phyloP scores from a whole-genome alignment of 176 grass and related monocot genomes.

The Raddia guianensis region DNA sequence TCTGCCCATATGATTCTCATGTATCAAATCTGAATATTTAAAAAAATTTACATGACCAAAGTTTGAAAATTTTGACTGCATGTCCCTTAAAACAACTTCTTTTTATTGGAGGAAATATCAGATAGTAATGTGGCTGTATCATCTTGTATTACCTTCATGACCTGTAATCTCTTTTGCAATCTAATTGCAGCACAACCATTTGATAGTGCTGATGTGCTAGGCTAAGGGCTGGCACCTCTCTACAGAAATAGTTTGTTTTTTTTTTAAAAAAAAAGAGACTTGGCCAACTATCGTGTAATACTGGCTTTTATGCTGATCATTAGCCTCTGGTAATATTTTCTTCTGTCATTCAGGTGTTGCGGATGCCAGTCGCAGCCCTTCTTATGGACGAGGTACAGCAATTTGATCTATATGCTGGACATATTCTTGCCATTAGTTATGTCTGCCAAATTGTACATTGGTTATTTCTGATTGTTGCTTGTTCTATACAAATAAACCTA shows the following conservation, averaged over 20 bases:
- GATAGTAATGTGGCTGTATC: background rate
- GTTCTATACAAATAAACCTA: background rate
- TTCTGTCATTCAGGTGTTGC: conserved; percentile 68
- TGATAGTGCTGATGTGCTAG: conserved; percentile 19
- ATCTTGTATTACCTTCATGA: conserved; percentile 11
- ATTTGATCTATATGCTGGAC: background rate
- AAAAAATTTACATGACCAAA: too few species aligned
- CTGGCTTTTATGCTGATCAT: conserved; percentile 1
- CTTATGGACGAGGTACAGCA: conserved; percentile 73
- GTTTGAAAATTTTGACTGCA: too few species aligned
- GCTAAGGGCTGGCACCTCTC: background rate
- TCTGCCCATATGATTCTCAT: too few species aligned
- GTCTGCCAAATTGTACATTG: conserved; percentile 11
- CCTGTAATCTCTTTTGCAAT: conserved; percentile 27
- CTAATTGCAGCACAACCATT: background rate
- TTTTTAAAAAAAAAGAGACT: background rate
- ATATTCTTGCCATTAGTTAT: background rate
- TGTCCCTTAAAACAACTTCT: too few species aligned
- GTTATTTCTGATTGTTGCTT: conserved; percentile 11
- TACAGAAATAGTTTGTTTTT: conserved; percentile 32
- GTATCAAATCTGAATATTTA: too few species aligned
- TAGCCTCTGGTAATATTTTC: conserved; percentile 10
- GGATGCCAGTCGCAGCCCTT: conserved; percentile 73
- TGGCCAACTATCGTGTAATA: conserved; percentile 6
- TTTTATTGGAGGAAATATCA: too few species aligned